A percentile compares a stretch with the other conserved stretches of the same genome.
Evolutionary conservation across 2,329 filamentous ascomycete species (phyloP).

Genomic region (Alternaria arbusti): DNA sequence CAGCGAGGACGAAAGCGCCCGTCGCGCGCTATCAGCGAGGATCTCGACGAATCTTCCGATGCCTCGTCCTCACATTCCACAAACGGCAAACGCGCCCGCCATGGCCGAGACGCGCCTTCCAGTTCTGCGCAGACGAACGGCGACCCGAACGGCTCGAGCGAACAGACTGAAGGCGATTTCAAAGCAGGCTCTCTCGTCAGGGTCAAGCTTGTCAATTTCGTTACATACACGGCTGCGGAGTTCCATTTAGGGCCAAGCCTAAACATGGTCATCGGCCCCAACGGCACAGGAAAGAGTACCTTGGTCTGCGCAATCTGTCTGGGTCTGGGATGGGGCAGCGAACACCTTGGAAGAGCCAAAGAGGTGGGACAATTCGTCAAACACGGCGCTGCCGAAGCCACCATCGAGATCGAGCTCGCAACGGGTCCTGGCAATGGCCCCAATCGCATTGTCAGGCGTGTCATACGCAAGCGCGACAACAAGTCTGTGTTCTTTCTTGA

Average conservation of each 20-base stretch:
- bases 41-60: constrained; percentile 29
- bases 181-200: constrained; percentile 86
- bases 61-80: constrained; percentile 27
- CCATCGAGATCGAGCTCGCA: constrained; percentile 89
- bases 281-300: constrained; percentile 97
- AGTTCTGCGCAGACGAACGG: constrained; percentile 12
- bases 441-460: constrained; percentile 77
- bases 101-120: constrained; percentile 38
- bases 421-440: constrained; percentile 60
- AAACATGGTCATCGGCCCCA: constrained; percentile 99
- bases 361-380: constrained; percentile 91
- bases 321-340: constrained; percentile 76
- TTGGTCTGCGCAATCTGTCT: constrained; percentile 96
- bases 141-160: neutral
- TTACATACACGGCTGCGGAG: constrained; percentile 91
- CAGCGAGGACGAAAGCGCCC: constrained; percentile 32
- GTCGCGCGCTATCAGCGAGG: constrained; percentile 25
- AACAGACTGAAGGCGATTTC: constrained; percentile 24
- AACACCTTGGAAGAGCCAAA: constrained; percentile 84
- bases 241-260: constrained; percentile 90
- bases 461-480: constrained; percentile 83
- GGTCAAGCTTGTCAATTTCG: constrained; percentile 85
- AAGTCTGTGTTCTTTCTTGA: constrained; percentile 81
- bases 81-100: constrained; percentile 43
- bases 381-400: constrained; percentile 77